phyloP scores from a whole-genome alignment of 2,329 filamentous ascomycete species.

The Monascus ruber region DNA sequence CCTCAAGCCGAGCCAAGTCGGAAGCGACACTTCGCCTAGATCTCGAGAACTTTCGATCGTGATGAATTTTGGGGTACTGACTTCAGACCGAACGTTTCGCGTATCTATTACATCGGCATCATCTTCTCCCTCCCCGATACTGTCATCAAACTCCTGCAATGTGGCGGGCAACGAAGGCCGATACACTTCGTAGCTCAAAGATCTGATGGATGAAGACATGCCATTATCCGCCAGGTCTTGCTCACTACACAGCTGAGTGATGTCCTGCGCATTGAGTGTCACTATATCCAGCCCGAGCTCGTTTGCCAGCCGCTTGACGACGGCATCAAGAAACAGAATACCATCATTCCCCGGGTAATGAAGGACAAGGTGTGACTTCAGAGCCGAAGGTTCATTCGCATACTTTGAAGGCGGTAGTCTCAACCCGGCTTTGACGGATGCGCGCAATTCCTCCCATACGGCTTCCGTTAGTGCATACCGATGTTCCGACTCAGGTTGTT shows the following conservation, averaged over 20 bases:
- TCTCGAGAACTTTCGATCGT: conserved; percentile 23
- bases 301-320: conserved; percentile 54
- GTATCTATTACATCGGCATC: conserved; percentile 19
- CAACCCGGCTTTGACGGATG: conserved; percentile 42
- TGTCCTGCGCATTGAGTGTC: conserved; percentile 35
- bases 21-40: conserved; percentile 20
- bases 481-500: conserved; percentile 8
- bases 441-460: conserved; percentile 39
- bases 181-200: conserved; percentile 47
- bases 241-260: conserved; percentile 33
- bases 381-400: conserved; percentile 35
- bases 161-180: conserved; percentile 18
- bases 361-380: conserved; percentile 47
- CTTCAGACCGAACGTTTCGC: conserved; percentile 10
- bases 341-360: conserved; percentile 48
- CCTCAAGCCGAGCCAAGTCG: conserved; percentile 20
- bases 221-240: conserved; percentile 27
- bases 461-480: conserved; percentile 31
- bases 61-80: conserved; percentile 19
- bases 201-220: conserved; percentile 23
- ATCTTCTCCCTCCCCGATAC: conserved; percentile 35
- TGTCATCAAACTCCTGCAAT: conserved; percentile 31
- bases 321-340: conserved; percentile 43
- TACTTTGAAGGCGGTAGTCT: conserved; percentile 28
- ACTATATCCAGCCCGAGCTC: conserved; percentile 39